Percentiles rank a stretch among this genome's conserved stretches.
These are phyloP conservation scores for Aschersonia sp. DNA, from an alignment of 2,329 filamentous ascomycete genomes.

Conservation along the genomic window DNA sequence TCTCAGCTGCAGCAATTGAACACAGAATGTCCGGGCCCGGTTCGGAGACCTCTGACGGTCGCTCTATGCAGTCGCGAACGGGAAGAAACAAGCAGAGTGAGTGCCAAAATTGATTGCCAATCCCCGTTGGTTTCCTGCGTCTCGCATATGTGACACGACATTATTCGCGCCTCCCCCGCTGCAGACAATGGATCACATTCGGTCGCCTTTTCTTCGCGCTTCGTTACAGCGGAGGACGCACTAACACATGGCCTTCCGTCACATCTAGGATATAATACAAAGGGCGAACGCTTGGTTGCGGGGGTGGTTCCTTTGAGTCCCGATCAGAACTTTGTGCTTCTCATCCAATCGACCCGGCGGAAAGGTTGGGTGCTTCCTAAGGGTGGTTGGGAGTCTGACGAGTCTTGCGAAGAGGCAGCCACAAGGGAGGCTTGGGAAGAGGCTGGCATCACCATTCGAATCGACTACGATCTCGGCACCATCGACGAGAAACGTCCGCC, in stretches of 20 bases:
- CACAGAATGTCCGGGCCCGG: slow-evolving; percentile 20
- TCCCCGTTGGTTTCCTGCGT: no score
- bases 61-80: slow-evolving; percentile 58
- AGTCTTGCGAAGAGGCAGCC: slow-evolving; percentile 73
- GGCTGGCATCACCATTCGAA: slow-evolving; percentile 75
- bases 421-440: slow-evolving; percentile 95
- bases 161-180: no score
- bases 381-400: slow-evolving; percentile 93
- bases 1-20: background rate
- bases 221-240: no score
- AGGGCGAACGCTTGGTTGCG: slow-evolving; percentile 88
- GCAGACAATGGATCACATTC: no score
- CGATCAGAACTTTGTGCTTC: slow-evolving; percentile 76
- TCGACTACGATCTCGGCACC: slow-evolving; percentile 72
- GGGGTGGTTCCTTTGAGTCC: slow-evolving; percentile 80
- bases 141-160: no score
- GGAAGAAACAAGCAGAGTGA: slow-evolving; percentile 71
- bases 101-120: slow-evolving; percentile 19
- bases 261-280: slow-evolving; percentile 61
- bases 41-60: slow-evolving; percentile 22
- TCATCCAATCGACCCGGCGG: slow-evolving; percentile 84
- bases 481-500: slow-evolving; percentile 75
- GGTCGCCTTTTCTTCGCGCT: no score
- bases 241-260: background rate
- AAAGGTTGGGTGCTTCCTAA: slow-evolving; percentile 96